phyloP scores from a whole-genome alignment of 2,329 filamentous ascomycete genomes.

The Hypomyces perniciosus region DNA sequence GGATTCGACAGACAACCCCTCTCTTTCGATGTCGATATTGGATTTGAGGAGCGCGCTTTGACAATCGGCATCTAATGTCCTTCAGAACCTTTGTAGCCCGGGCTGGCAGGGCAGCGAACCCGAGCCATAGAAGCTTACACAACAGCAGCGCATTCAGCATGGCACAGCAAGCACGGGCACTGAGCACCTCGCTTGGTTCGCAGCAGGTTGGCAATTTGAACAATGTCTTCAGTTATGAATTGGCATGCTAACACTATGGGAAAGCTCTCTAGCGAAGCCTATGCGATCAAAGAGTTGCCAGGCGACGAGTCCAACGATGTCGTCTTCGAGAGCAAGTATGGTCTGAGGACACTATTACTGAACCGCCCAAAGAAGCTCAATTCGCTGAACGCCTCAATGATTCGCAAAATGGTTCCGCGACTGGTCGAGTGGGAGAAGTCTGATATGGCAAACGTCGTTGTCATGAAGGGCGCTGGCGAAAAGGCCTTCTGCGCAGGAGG shows the following conservation, averaged over 20 bases:
- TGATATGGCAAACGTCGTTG: constrained; percentile 83
- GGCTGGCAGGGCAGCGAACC: constrained; percentile 46
- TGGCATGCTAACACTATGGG: constrained; percentile 9
- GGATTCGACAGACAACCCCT: too few relatives aligned
- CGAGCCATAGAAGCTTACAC: constrained; percentile 33
- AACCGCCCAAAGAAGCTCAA: constrained; percentile 92
- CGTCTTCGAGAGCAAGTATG: constrained; percentile 82
- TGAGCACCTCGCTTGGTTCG: constrained; percentile 48
- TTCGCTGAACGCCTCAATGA: constrained; percentile 90
- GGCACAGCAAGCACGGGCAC: constrained; percentile 75
- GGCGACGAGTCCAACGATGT: constrained; percentile 84
- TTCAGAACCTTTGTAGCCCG: constrained; percentile 47
- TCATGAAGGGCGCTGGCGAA: constrained; percentile 84
- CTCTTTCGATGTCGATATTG: constrained; percentile 29
- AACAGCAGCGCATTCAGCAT: constrained; percentile 48
- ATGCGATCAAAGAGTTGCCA: constrained; percentile 47
- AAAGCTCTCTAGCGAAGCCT: constrained; percentile 31
- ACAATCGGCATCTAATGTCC: constrained; percentile 46
- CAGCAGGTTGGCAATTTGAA: constrained; percentile 17
- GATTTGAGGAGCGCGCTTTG: constrained; percentile 31
- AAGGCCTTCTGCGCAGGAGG: constrained; percentile 90
- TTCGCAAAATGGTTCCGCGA: constrained; percentile 84
- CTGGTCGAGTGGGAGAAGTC: constrained; percentile 93
- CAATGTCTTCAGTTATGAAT: background rate
- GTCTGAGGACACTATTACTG: constrained; percentile 85